Conservation (phyloP, 495 filamentous ascomycete species). For the Hypoxylon intermedium region DNA sequence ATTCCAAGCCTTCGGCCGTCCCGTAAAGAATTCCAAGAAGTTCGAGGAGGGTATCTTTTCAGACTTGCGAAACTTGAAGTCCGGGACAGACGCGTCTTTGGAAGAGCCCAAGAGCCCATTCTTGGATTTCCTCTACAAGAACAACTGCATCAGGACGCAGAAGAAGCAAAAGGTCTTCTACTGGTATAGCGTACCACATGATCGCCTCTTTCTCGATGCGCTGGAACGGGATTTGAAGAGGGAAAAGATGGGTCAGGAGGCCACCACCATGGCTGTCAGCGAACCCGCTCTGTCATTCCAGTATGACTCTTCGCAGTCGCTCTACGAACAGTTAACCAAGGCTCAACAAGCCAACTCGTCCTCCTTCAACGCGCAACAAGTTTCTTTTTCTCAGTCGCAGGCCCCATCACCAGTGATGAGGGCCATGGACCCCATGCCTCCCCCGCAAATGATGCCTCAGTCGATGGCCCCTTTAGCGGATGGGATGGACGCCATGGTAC, state of each 20-base stretch:
- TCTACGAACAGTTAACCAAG: constrained; percentile 99
- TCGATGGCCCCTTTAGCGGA: constrained; percentile 83
- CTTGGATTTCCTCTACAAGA: constrained; percentile 98
- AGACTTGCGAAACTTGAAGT: constrained; percentile 96
- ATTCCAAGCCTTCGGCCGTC: constrained; percentile 97
- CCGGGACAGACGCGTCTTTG: constrained; percentile 96
- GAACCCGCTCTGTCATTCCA: constrained; percentile 98
- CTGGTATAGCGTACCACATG: constrained; percentile 99
- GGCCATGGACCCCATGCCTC: constrained; percentile 76
- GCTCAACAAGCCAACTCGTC: constrained; percentile 98
- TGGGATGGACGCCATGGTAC: constrained; percentile 76
- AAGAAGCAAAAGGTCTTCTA: constrained; percentile 99
- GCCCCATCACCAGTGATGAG: constrained; percentile 86
- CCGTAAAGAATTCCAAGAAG: constrained; percentile 99
- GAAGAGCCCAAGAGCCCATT: constrained; percentile 99
- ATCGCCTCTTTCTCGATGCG: constrained; percentile 95
- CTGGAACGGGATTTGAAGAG: constrained; percentile 96
- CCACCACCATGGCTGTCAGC: constrained; percentile 93
- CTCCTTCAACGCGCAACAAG: constrained; percentile 85
- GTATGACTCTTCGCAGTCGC: constrained; percentile 97
- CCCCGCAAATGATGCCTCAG: constrained; percentile 78
- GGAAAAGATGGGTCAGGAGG: constrained; percentile 99
- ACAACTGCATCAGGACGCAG: constrained; percentile 99
- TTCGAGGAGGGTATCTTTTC: constrained; percentile 99
- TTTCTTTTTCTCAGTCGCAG: constrained; percentile 77